A percentile compares a stretch with the other conserved stretches of the same genome.
phyloP scores from a whole-genome alignment of 306 rosid species.

The Pterocarpus macrocarpus region DNA sequence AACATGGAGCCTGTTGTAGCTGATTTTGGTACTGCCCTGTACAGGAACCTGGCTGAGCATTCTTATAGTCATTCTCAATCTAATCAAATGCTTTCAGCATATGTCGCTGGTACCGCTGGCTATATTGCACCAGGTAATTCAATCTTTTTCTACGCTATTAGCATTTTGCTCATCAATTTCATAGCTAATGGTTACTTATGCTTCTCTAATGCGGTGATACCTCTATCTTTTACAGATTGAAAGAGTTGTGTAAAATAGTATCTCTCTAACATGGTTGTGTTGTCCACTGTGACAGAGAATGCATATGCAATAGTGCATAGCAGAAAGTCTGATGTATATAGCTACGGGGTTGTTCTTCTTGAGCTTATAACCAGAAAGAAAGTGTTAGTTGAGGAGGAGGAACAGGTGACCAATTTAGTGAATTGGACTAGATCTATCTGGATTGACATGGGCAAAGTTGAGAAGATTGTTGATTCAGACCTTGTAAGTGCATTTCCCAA shows the following conservation, averaged over 20 bases:
- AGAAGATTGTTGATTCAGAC: conserved; percentile 55
- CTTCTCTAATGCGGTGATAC: neutral
- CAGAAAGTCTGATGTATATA: conserved; percentile 65
- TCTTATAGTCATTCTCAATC: conserved; percentile 38
- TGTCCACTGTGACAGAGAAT: conserved; percentile 53
- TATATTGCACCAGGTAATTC: conserved; percentile 72
- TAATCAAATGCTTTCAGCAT: conserved; percentile 8
- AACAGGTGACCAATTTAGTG: conserved; percentile 37
- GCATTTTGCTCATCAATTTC: neutral
- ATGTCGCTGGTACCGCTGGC: conserved; percentile 66
- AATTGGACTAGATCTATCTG: conserved; percentile 59
- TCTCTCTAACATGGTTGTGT: neutral
- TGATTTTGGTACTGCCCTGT: conserved; percentile 72
- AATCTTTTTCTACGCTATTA: no score
- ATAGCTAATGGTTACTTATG: neutral
- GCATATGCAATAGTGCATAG: conserved; percentile 48
- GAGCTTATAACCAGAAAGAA: conserved; percentile 70
- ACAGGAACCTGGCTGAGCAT: conserved; percentile 39
- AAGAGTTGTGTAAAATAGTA: neutral
- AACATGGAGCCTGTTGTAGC: conserved; percentile 71
- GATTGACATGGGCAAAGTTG: conserved; percentile 46
- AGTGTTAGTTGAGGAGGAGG: conserved; percentile 50
- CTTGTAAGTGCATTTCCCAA: conserved; percentile 51
- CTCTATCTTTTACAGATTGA: neutral
- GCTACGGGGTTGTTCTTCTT: conserved; percentile 74